phyloP scores from a whole-genome alignment of 1,284 basidiomycete genomes.

The Ustilago loliicola region DNA sequence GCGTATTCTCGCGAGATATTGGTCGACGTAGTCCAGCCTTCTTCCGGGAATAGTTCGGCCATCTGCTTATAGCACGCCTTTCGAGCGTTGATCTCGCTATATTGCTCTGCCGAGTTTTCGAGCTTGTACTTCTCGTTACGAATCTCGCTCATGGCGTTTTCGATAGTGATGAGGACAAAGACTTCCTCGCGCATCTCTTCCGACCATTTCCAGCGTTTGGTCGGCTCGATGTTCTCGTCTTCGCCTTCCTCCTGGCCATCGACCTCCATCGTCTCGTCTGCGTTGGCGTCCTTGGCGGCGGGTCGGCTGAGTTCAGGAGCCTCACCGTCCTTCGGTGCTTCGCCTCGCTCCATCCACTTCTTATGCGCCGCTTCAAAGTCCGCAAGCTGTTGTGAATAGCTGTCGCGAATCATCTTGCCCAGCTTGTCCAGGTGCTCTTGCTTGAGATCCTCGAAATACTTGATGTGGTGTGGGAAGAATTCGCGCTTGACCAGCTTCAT shows the following conservation, averaged over 20 bases:
- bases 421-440: slow-evolving; percentile 63
- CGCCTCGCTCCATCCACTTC: slow-evolving; percentile 49
- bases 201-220: slow-evolving; percentile 64
- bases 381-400: slow-evolving; percentile 52
- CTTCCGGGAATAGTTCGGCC: slow-evolving; percentile 59
- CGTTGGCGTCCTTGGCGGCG: neutral
- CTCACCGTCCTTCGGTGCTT: slow-evolving; percentile 42
- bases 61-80: slow-evolving; percentile 67
- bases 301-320: slow-evolving; percentile 11
- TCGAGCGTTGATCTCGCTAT: slow-evolving; percentile 66
- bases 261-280: slow-evolving; percentile 33
- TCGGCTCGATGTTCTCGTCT: slow-evolving; percentile 51
- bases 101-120: slow-evolving; percentile 60
- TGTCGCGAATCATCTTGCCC: slow-evolving; percentile 49
- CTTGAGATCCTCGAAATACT: slow-evolving; percentile 59
- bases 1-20: slow-evolving; percentile 62
- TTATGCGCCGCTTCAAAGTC: slow-evolving; percentile 59
- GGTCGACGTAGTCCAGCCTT: slow-evolving; percentile 66
- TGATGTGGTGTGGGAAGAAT: slow-evolving; percentile 64
- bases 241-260: slow-evolving; percentile 36
- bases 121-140: slow-evolving; percentile 65
- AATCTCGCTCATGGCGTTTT: slow-evolving; percentile 68
- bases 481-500: slow-evolving; percentile 69
- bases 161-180: slow-evolving; percentile 63
- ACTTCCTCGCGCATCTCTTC: slow-evolving; percentile 67